A percentile compares a stretch with the other conserved stretches of the same genome.
Conservation (phyloP, 805 yeast species). For the Wickerhamiella azymoides region DNA sequence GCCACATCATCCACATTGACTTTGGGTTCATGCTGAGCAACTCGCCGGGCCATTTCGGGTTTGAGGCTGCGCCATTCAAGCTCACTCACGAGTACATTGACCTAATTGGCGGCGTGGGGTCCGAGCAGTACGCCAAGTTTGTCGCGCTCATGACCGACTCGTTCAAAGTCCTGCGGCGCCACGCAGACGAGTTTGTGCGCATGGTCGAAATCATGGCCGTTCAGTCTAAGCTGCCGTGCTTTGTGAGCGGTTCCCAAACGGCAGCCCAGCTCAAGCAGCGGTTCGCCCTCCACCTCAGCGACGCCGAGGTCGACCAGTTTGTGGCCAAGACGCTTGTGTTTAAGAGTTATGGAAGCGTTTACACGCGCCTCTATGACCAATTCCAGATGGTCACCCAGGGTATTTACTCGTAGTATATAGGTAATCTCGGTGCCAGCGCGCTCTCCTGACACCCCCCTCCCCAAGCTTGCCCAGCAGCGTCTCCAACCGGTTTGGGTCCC, state of each 20-base stretch:
- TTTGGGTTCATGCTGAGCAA: slow-evolving; percentile 88
- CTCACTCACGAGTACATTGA: slow-evolving; percentile 82
- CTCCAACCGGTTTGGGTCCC: too few species aligned
- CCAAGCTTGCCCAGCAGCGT: too few species aligned
- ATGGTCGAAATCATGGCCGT: slow-evolving; percentile 91
- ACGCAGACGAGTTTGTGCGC: slow-evolving; percentile 59
- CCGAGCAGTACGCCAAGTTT: slow-evolving; percentile 47
- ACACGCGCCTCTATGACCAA: slow-evolving; percentile 88
- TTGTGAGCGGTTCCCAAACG: slow-evolving; percentile 75
- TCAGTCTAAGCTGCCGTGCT: slow-evolving; percentile 83
- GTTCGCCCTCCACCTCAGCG: slow-evolving; percentile 62
- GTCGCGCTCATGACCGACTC: slow-evolving; percentile 52
- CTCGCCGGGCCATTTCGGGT: slow-evolving; percentile 81
- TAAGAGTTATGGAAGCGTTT: slow-evolving; percentile 74
- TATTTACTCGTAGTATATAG: slow-evolving; percentile 46
- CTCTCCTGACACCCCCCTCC: neutral
- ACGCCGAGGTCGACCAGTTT: slow-evolving; percentile 56
- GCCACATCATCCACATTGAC: slow-evolving; percentile 83
- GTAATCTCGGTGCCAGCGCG: neutral
- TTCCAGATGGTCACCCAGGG: slow-evolving; percentile 93
- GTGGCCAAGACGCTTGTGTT: slow-evolving; percentile 67
- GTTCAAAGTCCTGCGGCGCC: slow-evolving; percentile 56
- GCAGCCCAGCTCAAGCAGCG: slow-evolving; percentile 67
- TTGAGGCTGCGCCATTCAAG: slow-evolving; percentile 96
- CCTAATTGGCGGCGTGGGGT: slow-evolving; percentile 63